A percentile compares a stretch with the other conserved stretches of the same genome.
phyloP scores from a whole-genome alignment of 2,329 filamentous ascomycete genomes.

The Penicillium hordei region DNA sequence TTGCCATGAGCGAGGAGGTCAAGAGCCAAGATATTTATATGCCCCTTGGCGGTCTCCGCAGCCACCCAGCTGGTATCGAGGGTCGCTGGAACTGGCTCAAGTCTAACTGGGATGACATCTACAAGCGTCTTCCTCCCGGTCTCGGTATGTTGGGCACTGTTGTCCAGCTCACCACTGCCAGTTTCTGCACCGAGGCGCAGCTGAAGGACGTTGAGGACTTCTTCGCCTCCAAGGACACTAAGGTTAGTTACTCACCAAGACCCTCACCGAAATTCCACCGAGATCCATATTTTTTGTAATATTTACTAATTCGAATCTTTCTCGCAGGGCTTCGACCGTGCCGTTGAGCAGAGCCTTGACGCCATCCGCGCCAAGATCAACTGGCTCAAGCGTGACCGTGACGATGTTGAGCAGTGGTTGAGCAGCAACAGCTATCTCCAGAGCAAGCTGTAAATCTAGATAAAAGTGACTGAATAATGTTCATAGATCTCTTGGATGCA shows the following conservation, averaged over 20 bases:
- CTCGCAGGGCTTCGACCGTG: slow-evolving; percentile 70
- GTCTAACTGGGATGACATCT: slow-evolving; percentile 82
- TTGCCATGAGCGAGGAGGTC: slow-evolving; percentile 76
- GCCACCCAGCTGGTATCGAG: slow-evolving; percentile 73
- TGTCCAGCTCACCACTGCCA: slow-evolving; percentile 76
- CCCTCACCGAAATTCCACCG: background rate
- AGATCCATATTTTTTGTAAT: background rate
- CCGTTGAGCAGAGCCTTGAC: slow-evolving; percentile 86
- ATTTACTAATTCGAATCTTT: slow-evolving; percentile 15
- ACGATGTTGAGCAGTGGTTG: slow-evolving; percentile 74
- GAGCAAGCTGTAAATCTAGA: slow-evolving; percentile 33
- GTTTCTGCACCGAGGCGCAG: slow-evolving; percentile 76
- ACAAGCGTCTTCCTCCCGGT: slow-evolving; percentile 78
- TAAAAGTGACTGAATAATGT: background rate
- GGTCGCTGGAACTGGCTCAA: slow-evolving; percentile 82
- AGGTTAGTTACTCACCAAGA: slow-evolving; percentile 45
- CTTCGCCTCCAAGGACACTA: slow-evolving; percentile 79
- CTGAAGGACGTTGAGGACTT: slow-evolving; percentile 74
- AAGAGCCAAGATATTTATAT: slow-evolving; percentile 95
- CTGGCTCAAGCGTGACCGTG: slow-evolving; percentile 74
- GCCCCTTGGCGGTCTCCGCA: slow-evolving; percentile 74
- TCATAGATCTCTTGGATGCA: background rate
- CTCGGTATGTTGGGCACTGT: slow-evolving; percentile 82
- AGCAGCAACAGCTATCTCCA: slow-evolving; percentile 62
- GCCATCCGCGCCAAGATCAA: slow-evolving; percentile 78